Conservation (phyloP, 208 protist species). For the Leishmania aethiopica region DNA sequence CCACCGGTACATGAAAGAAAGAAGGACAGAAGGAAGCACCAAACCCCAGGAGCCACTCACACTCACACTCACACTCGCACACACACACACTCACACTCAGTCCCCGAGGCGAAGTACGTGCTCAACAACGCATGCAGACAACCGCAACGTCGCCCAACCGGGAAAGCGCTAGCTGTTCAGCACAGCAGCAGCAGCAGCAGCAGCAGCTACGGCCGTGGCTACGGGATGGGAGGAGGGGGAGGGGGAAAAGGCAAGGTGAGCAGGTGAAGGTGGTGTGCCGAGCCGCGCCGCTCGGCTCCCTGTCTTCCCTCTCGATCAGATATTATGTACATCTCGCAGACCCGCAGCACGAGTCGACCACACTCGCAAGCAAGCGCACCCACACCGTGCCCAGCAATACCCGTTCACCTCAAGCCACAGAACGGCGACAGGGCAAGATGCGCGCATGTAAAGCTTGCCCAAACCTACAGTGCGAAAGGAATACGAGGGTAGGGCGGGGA, state of each 20-base stretch:
- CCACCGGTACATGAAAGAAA: neutral
- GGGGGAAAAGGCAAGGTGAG: neutral
- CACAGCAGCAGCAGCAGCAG: neutral
- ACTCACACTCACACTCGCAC: neutral
- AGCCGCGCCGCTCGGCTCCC: neutral
- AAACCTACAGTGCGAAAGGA: too few species aligned
- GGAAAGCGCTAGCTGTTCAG: neutral
- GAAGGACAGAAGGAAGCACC: neutral
- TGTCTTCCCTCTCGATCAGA: neutral
- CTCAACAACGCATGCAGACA: neutral
- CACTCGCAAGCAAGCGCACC: neutral
- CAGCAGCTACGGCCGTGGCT: neutral
- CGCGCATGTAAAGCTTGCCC: neutral
- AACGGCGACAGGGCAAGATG: neutral
- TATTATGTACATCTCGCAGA: slow-evolving; percentile 7
- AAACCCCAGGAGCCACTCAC: neutral
- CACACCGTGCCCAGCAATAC: neutral
- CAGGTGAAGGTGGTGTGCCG: neutral
- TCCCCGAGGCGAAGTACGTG: neutral
- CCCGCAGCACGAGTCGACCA: neutral
- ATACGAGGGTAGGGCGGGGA: neutral
- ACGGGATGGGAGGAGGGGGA: neutral
- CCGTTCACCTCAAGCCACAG: neutral
- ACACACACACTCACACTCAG: neutral
- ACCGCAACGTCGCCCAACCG: neutral